A percentile compares a stretch with the other conserved stretches of the same genome.
Conservation (phyloP, 805 yeast genomes). For the Zygotorulaspora florentina region DNA sequence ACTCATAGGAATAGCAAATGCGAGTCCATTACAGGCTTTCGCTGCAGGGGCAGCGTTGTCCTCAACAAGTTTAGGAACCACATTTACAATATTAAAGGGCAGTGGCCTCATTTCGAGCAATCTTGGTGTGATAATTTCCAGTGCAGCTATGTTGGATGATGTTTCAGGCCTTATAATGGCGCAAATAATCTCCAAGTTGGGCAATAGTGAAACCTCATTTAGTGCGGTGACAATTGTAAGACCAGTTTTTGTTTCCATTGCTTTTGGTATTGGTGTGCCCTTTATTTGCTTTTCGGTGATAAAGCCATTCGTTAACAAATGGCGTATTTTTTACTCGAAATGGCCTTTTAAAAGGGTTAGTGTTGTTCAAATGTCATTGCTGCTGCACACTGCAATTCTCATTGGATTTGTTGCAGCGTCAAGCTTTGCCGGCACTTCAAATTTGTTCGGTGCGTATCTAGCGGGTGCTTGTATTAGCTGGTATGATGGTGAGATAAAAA, state of each 20-base stretch:
- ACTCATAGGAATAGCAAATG: neutral
- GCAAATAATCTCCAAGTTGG: neutral
- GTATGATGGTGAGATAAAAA: neutral
- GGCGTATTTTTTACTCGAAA: neutral
- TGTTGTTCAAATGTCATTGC: neutral
- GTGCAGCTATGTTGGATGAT: conserved; percentile 1
- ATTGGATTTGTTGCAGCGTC: neutral
- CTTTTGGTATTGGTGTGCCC: conserved; percentile 1
- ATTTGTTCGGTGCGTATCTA: neutral
- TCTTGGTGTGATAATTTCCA: neutral
- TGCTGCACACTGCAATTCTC: neutral
- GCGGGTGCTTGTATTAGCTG: neutral
- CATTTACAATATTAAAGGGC: neutral
- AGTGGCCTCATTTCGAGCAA: neutral
- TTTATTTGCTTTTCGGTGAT: neutral
- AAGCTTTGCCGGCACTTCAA: neutral
- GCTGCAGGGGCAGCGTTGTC: neutral
- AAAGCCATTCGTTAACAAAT: neutral
- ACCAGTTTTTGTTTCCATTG: neutral
- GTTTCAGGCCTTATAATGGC: neutral
- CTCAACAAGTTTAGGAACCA: neutral
- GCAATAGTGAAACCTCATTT: neutral
- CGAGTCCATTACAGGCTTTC: neutral
- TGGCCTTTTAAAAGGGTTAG: neutral
- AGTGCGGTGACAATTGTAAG: neutral